phyloP scores from a whole-genome alignment of 257 asterid species.

The Plantago ovata region DNA sequence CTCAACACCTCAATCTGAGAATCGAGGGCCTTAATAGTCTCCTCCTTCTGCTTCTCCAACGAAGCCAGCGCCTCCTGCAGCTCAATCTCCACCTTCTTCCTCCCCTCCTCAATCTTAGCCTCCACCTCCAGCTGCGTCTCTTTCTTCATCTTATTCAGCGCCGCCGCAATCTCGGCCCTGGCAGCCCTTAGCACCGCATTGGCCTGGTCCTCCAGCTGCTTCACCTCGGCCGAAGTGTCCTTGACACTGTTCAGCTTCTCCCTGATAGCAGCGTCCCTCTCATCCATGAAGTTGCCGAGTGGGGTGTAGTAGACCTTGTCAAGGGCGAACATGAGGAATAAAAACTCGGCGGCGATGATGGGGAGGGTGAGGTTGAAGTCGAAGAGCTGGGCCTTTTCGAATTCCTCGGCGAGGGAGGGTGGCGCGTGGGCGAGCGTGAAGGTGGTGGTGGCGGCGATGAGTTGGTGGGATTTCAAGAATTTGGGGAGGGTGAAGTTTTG shows the following conservation, averaged over 20 bases:
- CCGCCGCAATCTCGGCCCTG: constrained; percentile 84
- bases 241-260: constrained; percentile 76
- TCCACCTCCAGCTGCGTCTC: constrained; percentile 90
- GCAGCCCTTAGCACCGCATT: constrained; percentile 86
- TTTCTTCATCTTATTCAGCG: constrained; percentile 90
- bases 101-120: constrained; percentile 65
- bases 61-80: constrained; percentile 68
- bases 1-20: constrained; percentile 81
- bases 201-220: constrained; percentile 80
- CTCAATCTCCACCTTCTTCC: constrained; percentile 85
- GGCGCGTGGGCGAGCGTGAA: constrained; percentile 64
- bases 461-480: constrained; percentile 37
- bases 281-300: constrained; percentile 88
- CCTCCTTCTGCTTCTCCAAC: constrained; percentile 79
- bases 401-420: constrained; percentile 68
- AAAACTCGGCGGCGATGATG: constrained; percentile 62
- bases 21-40: constrained; percentile 66
- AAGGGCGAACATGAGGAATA: constrained; percentile 80
- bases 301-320: constrained; percentile 88
- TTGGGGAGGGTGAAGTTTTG: constrained; percentile 44
- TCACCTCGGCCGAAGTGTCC: constrained; percentile 83
- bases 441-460: constrained; percentile 56
- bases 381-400: constrained; percentile 77
- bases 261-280: constrained; percentile 70
- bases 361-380: constrained; percentile 91